Percentiles rank a stretch among this genome's conserved stretches.
phyloP scores from a whole-genome alignment of 2,329 filamentous ascomycete species.

The Penicillium sp. region DNA sequence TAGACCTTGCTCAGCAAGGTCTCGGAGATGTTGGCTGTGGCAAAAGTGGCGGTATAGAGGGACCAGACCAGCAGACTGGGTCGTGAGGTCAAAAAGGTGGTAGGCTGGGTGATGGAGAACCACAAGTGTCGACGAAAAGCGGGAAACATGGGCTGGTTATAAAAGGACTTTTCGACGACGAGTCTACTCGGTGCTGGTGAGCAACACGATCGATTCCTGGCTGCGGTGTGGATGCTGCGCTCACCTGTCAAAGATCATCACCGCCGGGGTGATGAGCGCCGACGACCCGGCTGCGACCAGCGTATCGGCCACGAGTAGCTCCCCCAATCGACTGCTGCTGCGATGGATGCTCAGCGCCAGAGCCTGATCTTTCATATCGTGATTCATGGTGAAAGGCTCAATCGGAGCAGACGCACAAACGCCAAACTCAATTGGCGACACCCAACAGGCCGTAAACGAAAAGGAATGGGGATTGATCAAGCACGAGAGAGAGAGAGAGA shows the following conservation, averaged over 20 bases:
- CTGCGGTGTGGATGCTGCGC: slow-evolving; percentile 8
- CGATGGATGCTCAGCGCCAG: slow-evolving; percentile 26
- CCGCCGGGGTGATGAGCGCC: slow-evolving; percentile 67
- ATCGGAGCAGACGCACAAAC: slow-evolving; percentile 5
- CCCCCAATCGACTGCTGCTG: slow-evolving; percentile 31
- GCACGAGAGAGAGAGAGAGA: neutral
- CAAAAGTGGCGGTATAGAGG: slow-evolving; percentile 78
- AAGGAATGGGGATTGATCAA: neutral
- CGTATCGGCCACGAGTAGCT: slow-evolving; percentile 56
- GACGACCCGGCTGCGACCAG: slow-evolving; percentile 64
- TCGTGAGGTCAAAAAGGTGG: slow-evolving; percentile 36
- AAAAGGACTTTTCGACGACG: slow-evolving; percentile 39
- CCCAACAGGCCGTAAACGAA: slow-evolving; percentile 1
- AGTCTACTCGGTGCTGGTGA: slow-evolving; percentile 27
- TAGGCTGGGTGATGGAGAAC: slow-evolving; percentile 33
- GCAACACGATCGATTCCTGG: neutral
- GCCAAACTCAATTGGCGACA: slow-evolving; percentile 4
- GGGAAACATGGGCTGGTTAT: slow-evolving; percentile 28
- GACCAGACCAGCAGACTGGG: slow-evolving; percentile 39
- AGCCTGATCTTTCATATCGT: slow-evolving; percentile 20
- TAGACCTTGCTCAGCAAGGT: slow-evolving; percentile 59
- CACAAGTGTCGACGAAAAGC: slow-evolving; percentile 30
- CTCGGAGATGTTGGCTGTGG: slow-evolving; percentile 79
- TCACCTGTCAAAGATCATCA: slow-evolving; percentile 76
- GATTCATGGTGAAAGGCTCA: slow-evolving; percentile 19